A percentile compares a stretch with the other conserved stretches of the same genome.
phyloP scores from a whole-genome alignment of 495 filamentous ascomycete genomes.

The Mytilinidion resinicola region DNA sequence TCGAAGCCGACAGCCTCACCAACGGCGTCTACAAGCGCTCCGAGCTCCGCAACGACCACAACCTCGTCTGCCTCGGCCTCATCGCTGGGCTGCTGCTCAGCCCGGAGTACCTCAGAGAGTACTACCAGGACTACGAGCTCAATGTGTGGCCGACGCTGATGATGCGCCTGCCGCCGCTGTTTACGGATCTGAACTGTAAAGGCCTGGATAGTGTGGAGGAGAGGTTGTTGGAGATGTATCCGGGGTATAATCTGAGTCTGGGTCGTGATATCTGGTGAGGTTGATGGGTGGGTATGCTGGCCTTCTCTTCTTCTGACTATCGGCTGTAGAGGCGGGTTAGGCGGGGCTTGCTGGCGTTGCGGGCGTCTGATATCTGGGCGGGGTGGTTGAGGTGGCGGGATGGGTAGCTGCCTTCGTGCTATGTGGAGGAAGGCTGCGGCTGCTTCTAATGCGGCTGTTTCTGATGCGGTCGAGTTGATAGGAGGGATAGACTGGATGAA shows the following conservation, averaged over 20 bases:
- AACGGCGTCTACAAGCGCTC: constrained; percentile 6
- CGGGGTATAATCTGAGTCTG: constrained; percentile 1
- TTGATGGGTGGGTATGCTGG: too few species aligned
- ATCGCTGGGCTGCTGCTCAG: not conserved
- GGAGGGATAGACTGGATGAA: too few species aligned
- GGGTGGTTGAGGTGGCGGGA: too few species aligned
- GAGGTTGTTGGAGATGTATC: not conserved
- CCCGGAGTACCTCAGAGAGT: constrained; percentile 5
- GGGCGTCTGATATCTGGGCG: too few species aligned
- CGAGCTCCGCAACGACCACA: constrained; percentile 3
- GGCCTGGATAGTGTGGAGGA: not conserved
- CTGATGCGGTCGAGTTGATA: too few species aligned
- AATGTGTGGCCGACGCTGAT: constrained; percentile 1
- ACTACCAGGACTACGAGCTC: constrained; percentile 2
- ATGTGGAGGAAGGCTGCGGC: too few species aligned
- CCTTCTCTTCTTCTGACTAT: too few species aligned
- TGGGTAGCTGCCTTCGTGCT: too few species aligned
- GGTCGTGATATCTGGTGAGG: not conserved
- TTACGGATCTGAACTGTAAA: constrained; percentile 3
- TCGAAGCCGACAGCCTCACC: constrained; percentile 3
- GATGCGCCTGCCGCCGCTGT: constrained; percentile 1
- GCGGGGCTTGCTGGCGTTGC: too few species aligned
- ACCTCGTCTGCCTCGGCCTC: constrained; percentile 9
- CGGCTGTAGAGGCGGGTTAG: too few species aligned
- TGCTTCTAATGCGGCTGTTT: too few species aligned